phyloP scores from a whole-genome alignment of 805 yeast genomes.

The Ogataea haglerorum region DNA sequence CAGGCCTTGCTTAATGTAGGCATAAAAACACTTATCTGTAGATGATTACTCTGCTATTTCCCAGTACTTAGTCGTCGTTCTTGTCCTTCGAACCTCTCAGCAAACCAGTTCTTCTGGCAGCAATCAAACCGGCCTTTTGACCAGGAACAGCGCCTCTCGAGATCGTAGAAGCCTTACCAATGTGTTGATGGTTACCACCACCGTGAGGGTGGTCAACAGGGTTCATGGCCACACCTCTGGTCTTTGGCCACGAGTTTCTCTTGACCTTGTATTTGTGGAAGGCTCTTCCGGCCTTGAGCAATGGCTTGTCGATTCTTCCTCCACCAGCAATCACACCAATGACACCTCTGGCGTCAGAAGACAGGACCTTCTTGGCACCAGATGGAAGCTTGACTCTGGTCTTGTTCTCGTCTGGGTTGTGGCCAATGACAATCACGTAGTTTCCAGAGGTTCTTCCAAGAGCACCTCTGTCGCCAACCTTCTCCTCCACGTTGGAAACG shows the following conservation, averaged over 20 bases:
- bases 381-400: conserved; percentile 99
- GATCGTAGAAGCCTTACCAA: conserved; percentile 99
- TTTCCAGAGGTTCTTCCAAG: conserved; percentile 99
- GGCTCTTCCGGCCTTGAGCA: conserved; percentile 99
- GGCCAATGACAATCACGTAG: conserved; percentile 98
- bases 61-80: conserved; percentile 30
- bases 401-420: conserved; percentile 98
- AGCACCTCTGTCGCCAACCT: conserved; percentile 99
- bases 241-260: conserved; percentile 99
- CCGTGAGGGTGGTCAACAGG: conserved; percentile 99
- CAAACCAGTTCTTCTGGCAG: conserved; percentile 99
- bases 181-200: conserved; percentile 99
- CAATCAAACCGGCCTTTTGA: conserved; percentile 99
- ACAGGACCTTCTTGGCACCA: conserved; percentile 95
- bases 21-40: background rate
- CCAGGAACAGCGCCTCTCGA: conserved; percentile 99
- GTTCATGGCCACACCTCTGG: conserved; percentile 99
- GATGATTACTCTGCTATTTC: conserved; percentile 10
- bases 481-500: conserved; percentile 97
- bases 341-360: conserved; percentile 98
- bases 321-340: conserved; percentile 99
- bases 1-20: background rate
- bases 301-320: conserved; percentile 99
- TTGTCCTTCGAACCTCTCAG: conserved; percentile 95
- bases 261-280: conserved; percentile 99